Percentiles rank a stretch among this genome's conserved stretches.
Conservation (phyloP, 108 stramenopile species). For the Cyclotella choctawhatcheeana region DNA sequence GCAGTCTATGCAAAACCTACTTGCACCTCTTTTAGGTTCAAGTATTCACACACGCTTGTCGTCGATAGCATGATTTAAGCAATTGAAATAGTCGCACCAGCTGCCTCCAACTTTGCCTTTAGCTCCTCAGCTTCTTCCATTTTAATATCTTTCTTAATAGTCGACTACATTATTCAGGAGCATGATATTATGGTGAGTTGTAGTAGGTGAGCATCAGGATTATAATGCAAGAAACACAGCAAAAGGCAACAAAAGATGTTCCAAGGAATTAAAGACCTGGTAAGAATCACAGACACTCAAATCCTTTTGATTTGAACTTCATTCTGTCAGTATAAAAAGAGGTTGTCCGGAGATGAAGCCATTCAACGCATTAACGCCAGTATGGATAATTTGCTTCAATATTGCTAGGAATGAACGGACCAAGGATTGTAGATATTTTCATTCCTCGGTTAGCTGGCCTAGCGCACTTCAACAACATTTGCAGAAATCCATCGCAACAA, state of each 20-base stretch:
- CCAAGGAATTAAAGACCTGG: not conserved
- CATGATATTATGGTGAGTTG: not conserved
- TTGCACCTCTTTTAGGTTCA: too few species aligned
- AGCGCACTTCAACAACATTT: conserved; percentile 17
- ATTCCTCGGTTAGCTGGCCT: conserved; percentile 56
- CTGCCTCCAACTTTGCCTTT: conserved; percentile 79
- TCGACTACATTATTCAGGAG: conserved; percentile 16
- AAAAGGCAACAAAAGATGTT: conserved; percentile 12
- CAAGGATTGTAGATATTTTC: conserved; percentile 39
- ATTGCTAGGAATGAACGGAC: conserved; percentile 55
- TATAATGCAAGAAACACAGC: not conserved
- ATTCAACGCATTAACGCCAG: conserved; percentile 14
- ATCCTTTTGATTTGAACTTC: conserved; percentile 25
- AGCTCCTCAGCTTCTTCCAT: conserved; percentile 88
- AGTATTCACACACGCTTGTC: too few species aligned
- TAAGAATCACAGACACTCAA: conserved; percentile 14
- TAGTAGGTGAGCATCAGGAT: too few species aligned
- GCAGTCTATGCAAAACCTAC: too few species aligned
- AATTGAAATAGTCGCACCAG: conserved; percentile 82
- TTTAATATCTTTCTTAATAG: conserved; percentile 77
- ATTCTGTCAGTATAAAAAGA: conserved; percentile 5
- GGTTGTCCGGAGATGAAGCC: conserved; percentile 53
- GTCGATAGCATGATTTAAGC: too few species aligned
- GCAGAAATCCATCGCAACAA: conserved; percentile 1
- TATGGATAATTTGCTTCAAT: conserved; percentile 27